These are phyloP conservation scores for Eragrostis nindensis DNA, from an alignment of 176 grass and related monocot species.

Conservation along the genomic window DNA sequence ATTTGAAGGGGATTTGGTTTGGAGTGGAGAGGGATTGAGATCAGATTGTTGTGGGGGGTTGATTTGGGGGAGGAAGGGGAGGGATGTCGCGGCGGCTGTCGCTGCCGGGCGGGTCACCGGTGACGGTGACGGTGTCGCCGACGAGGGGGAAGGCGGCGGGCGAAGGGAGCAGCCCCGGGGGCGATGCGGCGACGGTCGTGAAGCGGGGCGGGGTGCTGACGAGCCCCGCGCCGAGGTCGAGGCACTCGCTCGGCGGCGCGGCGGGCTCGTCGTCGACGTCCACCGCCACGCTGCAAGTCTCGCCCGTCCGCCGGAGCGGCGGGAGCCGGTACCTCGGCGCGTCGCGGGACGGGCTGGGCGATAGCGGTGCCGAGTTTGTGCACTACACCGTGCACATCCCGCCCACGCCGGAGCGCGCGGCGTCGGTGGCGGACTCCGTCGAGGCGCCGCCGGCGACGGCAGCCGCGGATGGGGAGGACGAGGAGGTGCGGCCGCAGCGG, in stretches of 20 bases:
- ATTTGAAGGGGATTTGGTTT: neutral
- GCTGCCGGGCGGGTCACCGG: constrained; percentile 49
- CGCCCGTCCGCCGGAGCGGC: constrained; percentile 38
- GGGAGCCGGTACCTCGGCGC: constrained; percentile 57
- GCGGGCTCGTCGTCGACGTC: constrained; percentile 6
- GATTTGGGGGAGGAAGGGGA: neutral
- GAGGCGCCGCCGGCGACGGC: neutral
- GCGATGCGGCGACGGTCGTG: constrained; percentile 32
- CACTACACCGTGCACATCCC: constrained; percentile 98
- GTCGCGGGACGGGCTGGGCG: constrained; percentile 26
- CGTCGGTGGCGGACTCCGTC: neutral
- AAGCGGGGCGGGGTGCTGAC: constrained; percentile 53
- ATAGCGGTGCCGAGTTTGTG: constrained; percentile 67
- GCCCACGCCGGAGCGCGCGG: constrained; percentile 66
- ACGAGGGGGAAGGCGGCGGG: constrained; percentile 25
- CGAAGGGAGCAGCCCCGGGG: constrained; percentile 23
- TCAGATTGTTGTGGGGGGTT: neutral
- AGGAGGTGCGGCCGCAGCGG: constrained; percentile 39
- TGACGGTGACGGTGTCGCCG: constrained; percentile 52
- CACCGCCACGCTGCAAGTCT: constrained; percentile 48
- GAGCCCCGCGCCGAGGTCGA: constrained; percentile 61
- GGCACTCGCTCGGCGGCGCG: constrained; percentile 60
- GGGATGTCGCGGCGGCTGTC: constrained; percentile 62
- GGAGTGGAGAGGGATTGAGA: neutral
- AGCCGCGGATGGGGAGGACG: neutral